These are phyloP conservation scores for Fusarium clavum DNA, from an alignment of 2,329 filamentous ascomycete genomes.

Conservation along the genomic window DNA sequence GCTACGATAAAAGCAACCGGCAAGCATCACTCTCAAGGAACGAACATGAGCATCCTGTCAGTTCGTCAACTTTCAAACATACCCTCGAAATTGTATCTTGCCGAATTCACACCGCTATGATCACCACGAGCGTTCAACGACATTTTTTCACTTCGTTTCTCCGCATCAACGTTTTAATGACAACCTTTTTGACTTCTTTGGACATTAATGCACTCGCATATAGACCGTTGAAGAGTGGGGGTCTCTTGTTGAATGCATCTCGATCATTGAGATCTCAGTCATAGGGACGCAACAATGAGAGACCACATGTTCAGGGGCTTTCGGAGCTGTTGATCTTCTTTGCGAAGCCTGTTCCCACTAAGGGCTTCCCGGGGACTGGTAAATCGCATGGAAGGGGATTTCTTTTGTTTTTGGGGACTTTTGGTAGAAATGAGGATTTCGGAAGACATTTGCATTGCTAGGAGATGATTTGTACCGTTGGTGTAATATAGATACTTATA, in stretches of 20 bases:
- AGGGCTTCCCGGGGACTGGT: slow-evolving; percentile 12
- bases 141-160: slow-evolving; percentile 32
- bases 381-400: slow-evolving; percentile 23
- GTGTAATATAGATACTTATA: slow-evolving; percentile 41
- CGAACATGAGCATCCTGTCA: slow-evolving; percentile 11
- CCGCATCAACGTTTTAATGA: slow-evolving; percentile 38
- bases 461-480: slow-evolving; percentile 41
- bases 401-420: slow-evolving; percentile 30
- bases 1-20: not conserved
- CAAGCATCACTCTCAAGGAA: not conserved
- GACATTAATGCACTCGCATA: slow-evolving; percentile 28
- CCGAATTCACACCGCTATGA: slow-evolving; percentile 10
- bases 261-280: not conserved
- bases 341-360: slow-evolving; percentile 4
- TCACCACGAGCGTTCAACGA: slow-evolving; percentile 32
- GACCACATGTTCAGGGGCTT: slow-evolving; percentile 17
- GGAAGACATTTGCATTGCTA: slow-evolving; percentile 39
- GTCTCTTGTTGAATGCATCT: not conserved
- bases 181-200: slow-evolving; percentile 23
- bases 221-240: slow-evolving; percentile 17
- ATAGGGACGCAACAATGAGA: not conserved
- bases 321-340: slow-evolving; percentile 23
- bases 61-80: slow-evolving; percentile 2
- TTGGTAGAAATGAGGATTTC: slow-evolving; percentile 20
- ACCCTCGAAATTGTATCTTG: not conserved